Evolutionary conservation across 257 asterid species (phyloP).

Genomic region (Primulina eburnea): DNA sequence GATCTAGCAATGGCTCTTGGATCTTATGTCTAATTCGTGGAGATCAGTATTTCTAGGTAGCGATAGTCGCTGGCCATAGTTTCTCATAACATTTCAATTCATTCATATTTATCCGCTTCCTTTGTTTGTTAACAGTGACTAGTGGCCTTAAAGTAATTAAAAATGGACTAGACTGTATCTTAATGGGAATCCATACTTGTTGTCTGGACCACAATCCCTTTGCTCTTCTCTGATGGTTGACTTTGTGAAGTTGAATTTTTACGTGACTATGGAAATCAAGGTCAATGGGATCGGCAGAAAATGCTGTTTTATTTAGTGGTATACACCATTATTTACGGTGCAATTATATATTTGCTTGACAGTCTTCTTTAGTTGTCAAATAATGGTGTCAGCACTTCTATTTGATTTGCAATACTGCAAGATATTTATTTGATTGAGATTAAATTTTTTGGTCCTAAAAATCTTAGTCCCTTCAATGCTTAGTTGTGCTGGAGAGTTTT

Average conservation of each 20-base stretch:
- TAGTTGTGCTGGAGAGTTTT: conserved; percentile 9
- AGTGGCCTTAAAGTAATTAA: background rate
- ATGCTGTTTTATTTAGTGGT: conserved; percentile 2
- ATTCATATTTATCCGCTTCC: conserved; percentile 2
- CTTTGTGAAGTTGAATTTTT: background rate
- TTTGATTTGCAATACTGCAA: conserved; percentile 10
- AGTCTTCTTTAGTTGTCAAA: background rate
- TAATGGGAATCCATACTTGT: background rate
- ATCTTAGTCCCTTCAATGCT: conserved; percentile 14
- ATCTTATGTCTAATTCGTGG: conserved; percentile 15
- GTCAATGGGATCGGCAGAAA: conserved; percentile 1
- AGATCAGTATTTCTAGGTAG: conserved; percentile 12
- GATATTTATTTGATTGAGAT: conserved; percentile 10
- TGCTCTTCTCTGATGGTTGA: background rate
- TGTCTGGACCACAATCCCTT: background rate
- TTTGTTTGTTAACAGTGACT: background rate
- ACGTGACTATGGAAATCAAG: background rate
- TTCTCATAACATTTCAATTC: conserved; percentile 10
- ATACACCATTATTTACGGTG: background rate
- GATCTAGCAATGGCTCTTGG: background rate
- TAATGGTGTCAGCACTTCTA: background rate
- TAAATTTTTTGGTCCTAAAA: conserved; percentile 1
- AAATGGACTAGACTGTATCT: background rate
- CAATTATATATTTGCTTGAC: background rate
- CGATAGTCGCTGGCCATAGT: conserved; percentile 10